Evolutionary conservation across 139 green algal genomes (phyloP).

Genomic region (Parachlorella kessleri): DNA sequence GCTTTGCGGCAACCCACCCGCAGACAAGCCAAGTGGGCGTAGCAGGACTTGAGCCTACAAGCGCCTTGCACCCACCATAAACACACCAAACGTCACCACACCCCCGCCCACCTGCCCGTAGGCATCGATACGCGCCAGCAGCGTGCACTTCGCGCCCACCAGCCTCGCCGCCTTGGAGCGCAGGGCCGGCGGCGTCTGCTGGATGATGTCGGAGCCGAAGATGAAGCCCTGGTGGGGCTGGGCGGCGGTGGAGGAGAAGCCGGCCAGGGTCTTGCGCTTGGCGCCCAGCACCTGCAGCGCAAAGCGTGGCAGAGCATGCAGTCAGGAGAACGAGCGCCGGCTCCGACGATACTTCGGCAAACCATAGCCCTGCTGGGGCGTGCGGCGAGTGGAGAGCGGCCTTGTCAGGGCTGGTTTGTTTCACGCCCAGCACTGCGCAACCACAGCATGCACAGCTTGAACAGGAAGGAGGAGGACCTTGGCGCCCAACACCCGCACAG

Average conservation of each 20-base stretch:
- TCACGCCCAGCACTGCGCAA: neutral
- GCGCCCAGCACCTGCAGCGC: constrained; percentile 93
- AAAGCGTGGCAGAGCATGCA: constrained; percentile 88
- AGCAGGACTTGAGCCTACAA: too few species aligned
- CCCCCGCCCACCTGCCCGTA: constrained; percentile 54
- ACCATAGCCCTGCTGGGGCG: too few species aligned
- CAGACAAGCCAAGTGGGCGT: too few species aligned
- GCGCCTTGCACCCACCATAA: neutral
- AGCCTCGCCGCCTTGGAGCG: constrained; percentile 73
- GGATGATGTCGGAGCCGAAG: constrained; percentile 60
- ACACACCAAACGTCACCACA: neutral
- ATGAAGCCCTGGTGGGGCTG: constrained; percentile 86
- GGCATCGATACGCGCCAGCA: constrained; percentile 94
- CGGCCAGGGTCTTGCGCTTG: constrained; percentile 85
- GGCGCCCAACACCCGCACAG: too few species aligned
- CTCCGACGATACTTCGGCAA: too few species aligned
- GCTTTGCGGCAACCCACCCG: neutral
- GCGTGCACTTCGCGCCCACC: constrained; percentile 88
- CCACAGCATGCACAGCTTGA: too few species aligned
- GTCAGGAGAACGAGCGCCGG: too few species aligned
- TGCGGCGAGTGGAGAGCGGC: too few species aligned
- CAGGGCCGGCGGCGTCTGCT: constrained; percentile 80
- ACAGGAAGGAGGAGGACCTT: too few species aligned
- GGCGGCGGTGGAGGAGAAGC: constrained; percentile 71
- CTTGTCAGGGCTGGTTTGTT: too few species aligned